Evolutionary conservation across 1,139 yeast species (phyloP).

Genomic region (Yamadazyma oceani): DNA sequence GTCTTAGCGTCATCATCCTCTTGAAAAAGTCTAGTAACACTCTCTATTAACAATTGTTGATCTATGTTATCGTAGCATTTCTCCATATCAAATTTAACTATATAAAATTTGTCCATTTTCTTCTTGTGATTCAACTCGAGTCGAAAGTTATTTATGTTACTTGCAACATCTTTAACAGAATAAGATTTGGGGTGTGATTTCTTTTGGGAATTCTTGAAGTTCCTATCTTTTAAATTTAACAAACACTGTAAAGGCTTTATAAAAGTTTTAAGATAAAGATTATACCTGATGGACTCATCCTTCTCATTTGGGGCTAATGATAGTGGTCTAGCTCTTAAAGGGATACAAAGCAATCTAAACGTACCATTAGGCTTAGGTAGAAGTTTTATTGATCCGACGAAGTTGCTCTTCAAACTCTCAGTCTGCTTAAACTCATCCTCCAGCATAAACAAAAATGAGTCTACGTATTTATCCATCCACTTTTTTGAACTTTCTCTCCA

Average conservation of each 20-base stretch:
- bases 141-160: conserved; percentile 18
- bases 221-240: conserved; percentile 17
- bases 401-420: conserved; percentile 14
- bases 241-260: conserved; percentile 23
- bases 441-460: conserved; percentile 24
- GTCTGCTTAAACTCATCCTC: conserved; percentile 10
- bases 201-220: conserved; percentile 14
- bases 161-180: conserved; percentile 29
- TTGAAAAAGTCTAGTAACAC: conserved; percentile 26
- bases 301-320: conserved; percentile 6
- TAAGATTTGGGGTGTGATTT: conserved; percentile 25
- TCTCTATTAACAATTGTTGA: conserved; percentile 40
- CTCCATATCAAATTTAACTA: conserved; percentile 73
- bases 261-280: conserved; percentile 17
- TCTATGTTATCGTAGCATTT: conserved; percentile 81
- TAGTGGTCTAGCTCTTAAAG: conserved; percentile 31
- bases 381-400: conserved; percentile 41
- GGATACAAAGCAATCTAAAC: conserved; percentile 62
- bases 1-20: conserved; percentile 21
- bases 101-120: conserved; percentile 42
- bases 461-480: conserved; percentile 43
- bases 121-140: conserved; percentile 16
- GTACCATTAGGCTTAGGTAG: conserved; percentile 54
- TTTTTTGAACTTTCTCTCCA: conserved; percentile 53
- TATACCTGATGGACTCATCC: conserved; percentile 18